Conservation (phyloP, 1,284 basidiomycete species). For the Apiotrichum porosum region DNA sequence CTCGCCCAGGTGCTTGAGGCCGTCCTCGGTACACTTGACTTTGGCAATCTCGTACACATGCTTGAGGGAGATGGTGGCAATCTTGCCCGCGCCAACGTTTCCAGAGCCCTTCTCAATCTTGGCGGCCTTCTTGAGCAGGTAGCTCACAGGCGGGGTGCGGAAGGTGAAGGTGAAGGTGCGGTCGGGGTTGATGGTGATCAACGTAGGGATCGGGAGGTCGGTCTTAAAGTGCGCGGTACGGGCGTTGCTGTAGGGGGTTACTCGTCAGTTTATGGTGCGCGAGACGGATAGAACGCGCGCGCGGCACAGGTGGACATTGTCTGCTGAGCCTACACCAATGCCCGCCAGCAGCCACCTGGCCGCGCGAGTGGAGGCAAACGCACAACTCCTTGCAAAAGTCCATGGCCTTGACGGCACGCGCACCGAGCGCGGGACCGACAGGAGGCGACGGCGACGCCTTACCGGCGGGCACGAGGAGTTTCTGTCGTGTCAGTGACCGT, state of each 20-base stretch:
- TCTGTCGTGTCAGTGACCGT: constrained; percentile 52
- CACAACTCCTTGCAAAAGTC: constrained; percentile 95
- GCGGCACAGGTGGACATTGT: too few species aligned
- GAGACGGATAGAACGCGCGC: not conserved
- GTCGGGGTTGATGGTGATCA: constrained; percentile 90
- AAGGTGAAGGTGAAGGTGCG: constrained; percentile 89
- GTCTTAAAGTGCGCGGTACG: constrained; percentile 81
- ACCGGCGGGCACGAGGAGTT: constrained; percentile 84
- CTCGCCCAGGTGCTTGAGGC: constrained; percentile 73
- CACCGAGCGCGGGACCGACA: constrained; percentile 94
- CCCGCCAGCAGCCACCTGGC: too few species aligned
- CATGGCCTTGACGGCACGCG: constrained; percentile 98
- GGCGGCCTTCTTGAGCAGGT: constrained; percentile 87
- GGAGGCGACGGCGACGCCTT: constrained; percentile 95
- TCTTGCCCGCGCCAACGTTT: constrained; percentile 41
- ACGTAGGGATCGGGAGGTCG: constrained; percentile 81
- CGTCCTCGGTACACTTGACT: constrained; percentile 87
- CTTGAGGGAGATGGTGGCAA: constrained; percentile 85
- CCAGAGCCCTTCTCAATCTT: constrained; percentile 84
- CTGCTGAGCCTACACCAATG: too few species aligned
- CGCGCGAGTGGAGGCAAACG: too few species aligned
- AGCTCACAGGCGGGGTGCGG: constrained; percentile 85
- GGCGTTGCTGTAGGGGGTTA: constrained; percentile 63
- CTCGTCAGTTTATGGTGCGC: not conserved
- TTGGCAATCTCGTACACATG: constrained; percentile 99